Conservation (phyloP, 2,329 filamentous ascomycete species). For the Arthrocladium fulminans region DNA sequence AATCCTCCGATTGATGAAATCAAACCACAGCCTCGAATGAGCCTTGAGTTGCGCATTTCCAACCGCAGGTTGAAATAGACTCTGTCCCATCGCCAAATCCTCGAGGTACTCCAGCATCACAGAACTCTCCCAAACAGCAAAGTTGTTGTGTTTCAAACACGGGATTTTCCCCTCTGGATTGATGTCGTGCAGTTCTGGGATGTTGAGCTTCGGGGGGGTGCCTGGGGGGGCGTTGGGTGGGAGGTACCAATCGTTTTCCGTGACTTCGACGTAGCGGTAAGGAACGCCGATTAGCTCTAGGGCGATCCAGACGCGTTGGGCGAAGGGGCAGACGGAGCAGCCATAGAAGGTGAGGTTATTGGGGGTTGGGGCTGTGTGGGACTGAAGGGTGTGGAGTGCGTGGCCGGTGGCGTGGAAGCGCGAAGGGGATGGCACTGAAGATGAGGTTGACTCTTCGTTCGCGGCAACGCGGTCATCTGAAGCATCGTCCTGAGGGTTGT, state of each 20-base stretch:
- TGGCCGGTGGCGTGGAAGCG: conserved; percentile 41
- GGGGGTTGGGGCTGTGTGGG: conserved; percentile 59
- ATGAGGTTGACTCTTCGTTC: neutral
- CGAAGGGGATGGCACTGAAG: neutral
- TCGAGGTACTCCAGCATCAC: conserved; percentile 84
- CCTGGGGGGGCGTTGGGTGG: conserved; percentile 6
- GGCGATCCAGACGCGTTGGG: conserved; percentile 82
- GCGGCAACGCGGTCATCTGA: neutral
- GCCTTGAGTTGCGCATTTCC: conserved; percentile 59
- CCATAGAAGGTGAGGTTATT: conserved; percentile 62
- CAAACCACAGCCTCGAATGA: conserved; percentile 68
- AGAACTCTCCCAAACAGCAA: conserved; percentile 72
- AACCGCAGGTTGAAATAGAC: conserved; percentile 50
- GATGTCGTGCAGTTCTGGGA: conserved; percentile 60
- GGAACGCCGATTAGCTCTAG: conserved; percentile 67
- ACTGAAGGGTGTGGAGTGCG: conserved; percentile 60
- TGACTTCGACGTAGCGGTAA: conserved; percentile 77
- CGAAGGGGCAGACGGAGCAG: conserved; percentile 79
- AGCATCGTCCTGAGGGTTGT: conserved; percentile 12
- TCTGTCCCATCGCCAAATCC: conserved; percentile 53
- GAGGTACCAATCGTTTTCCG: conserved; percentile 4
- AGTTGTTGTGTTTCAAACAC: conserved; percentile 66
- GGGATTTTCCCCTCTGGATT: conserved; percentile 70
- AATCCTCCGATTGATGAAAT: conserved; percentile 70
- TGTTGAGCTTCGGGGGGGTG: conserved; percentile 32